Conservation (phyloP, 371 early-diverging fungal genomes). For the Fennellomyces sp. region DNA sequence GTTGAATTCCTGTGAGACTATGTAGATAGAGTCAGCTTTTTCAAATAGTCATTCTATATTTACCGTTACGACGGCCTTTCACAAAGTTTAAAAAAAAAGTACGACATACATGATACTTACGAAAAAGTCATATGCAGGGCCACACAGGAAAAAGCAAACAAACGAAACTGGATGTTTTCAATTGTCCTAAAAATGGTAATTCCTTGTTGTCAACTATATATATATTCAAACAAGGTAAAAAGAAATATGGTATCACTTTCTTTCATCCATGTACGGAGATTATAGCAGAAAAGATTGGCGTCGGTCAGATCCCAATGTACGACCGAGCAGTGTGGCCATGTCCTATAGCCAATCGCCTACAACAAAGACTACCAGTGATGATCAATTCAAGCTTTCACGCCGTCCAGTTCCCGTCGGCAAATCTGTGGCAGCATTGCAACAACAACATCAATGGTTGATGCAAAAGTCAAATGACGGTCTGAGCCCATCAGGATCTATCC, state of each 20-base stretch:
- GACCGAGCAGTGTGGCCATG: conserved; percentile 18
- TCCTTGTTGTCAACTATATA: background rate
- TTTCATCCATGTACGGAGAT: conserved; percentile 1
- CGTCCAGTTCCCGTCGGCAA: conserved; percentile 26
- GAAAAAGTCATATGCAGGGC: background rate
- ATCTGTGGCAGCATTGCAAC: conserved; percentile 44
- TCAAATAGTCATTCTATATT: too few species aligned
- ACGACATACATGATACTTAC: background rate
- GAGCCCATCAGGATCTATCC: conserved; percentile 13
- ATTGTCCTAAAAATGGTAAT: background rate
- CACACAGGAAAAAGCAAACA: background rate
- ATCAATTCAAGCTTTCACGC: conserved; percentile 13
- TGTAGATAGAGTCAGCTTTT: too few species aligned
- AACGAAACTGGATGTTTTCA: background rate
- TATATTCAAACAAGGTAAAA: background rate
- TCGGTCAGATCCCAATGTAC: conserved; percentile 4
- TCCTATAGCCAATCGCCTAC: conserved; percentile 5
- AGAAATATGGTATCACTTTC: background rate
- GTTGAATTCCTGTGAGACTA: too few species aligned
- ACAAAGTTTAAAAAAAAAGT: too few species aligned
- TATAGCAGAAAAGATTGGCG: conserved; percentile 4
- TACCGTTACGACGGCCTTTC: too few species aligned
- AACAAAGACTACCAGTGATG: background rate
- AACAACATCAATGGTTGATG: conserved; percentile 40
- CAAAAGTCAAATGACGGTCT: conserved; percentile 13